Evolutionary conservation across 2,329 filamentous ascomycete genomes (phyloP), one percentile per base, ranked within the genome.

Genomic region (Calonectria pseudoreteaudii): DNA sequence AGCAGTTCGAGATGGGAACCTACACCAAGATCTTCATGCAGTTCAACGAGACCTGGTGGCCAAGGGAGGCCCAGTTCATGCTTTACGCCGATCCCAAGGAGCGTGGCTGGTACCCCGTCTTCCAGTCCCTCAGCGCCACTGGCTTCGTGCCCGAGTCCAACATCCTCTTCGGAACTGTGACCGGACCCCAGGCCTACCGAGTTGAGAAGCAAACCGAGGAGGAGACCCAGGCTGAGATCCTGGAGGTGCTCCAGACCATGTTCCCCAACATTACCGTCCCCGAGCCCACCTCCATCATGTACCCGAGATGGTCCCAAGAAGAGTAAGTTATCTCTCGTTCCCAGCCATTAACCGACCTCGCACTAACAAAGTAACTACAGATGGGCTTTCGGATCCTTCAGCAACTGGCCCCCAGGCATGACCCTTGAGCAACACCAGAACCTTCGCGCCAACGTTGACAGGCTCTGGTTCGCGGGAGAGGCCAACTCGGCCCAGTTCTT

Each of bases 1-100:
- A 90, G 4, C 91, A 89, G 47, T 93, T 94, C 81, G 86, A 87
- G 74, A 94, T 94, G 90, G 93, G 90, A 9, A 94, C 92, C 0
- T 94, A 94, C 83, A 94, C 92, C 66, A 94, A 94, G 81, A 90
- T 94, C 74, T 94, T 94, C 83, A 84, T 93, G 73, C 92, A 94
- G 75, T 94, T 94, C 83, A 86, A 91, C 73, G 86, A 91, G 69
- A 89, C 91, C 0, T 94, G 94, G 82, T 94, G 93, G 93, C 85
- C 77, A 0, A 79, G 83, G 0, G 82, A 86, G 20, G 84, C 81
- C 0, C 82, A 88, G 75, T 88, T 82, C 75, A 86, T 88, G 71
- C 80, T 88, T 0, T 88, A 88, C 68, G 87, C 87, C 0, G 87
- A 87, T 30, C 82, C 85, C 3, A 80, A 81, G 0, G 79, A 79